phyloP scores from a whole-genome alignment of 192 early-diverging fungal species.

The Coemansia sp. region DNA sequence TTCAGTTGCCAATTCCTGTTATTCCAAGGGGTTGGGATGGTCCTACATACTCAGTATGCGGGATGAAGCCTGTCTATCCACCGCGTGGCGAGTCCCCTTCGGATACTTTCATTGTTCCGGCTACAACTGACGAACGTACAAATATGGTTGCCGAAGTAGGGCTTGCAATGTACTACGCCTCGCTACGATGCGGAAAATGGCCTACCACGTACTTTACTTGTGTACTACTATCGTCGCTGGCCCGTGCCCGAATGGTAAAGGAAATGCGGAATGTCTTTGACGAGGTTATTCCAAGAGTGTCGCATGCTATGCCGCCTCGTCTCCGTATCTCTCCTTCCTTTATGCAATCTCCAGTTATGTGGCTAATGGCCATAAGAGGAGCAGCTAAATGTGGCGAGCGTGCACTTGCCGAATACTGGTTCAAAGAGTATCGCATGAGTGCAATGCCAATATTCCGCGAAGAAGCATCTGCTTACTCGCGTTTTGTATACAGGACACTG shows the following conservation, averaged over 20 bases:
- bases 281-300: constrained; percentile 21
- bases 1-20: constrained; percentile 22
- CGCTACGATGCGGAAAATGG: constrained; percentile 22
- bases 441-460: constrained; percentile 49
- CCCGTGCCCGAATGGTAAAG: constrained; percentile 11
- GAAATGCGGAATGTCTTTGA: constrained; percentile 35
- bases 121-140: constrained; percentile 4
- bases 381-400: constrained; percentile 19
- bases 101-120: constrained; percentile 23
- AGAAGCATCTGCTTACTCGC: constrained; percentile 35
- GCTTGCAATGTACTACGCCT: constrained; percentile 35
- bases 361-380: constrained; percentile 31
- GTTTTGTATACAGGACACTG: constrained; percentile 10
- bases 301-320: constrained; percentile 24
- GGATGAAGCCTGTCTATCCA: constrained; percentile 34
- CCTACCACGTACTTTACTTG: constrained; percentile 28
- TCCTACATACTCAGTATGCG: background rate
- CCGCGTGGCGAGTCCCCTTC: constrained; percentile 18
- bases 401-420: constrained; percentile 36
- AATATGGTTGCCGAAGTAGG: constrained; percentile 36
- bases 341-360: constrained; percentile 28
- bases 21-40: constrained; percentile 19
- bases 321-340: constrained; percentile 24
- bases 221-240: constrained; percentile 24
- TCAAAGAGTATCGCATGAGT: constrained; percentile 51